phyloP scores from a whole-genome alignment of 495 filamentous ascomycete species.

The Daldinia bambusicola region DNA sequence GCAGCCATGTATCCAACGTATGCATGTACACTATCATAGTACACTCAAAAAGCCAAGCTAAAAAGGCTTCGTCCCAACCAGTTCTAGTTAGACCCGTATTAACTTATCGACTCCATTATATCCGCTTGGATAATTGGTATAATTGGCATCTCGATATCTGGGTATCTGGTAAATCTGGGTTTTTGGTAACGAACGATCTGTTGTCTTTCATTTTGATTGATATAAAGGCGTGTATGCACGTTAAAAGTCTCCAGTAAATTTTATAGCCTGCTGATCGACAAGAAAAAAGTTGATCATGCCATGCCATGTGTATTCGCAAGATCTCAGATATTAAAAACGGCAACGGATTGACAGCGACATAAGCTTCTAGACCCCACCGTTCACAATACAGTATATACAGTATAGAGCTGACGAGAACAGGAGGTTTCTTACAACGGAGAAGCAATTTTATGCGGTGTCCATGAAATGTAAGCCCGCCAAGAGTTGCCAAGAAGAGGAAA shows the following conservation, averaged over 20 bases:
- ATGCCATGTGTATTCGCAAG: constrained; percentile 37
- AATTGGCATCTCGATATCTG: background rate
- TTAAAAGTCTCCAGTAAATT: constrained; percentile 5
- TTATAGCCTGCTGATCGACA: constrained; percentile 31
- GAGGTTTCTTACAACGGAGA: background rate
- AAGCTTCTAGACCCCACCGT: constrained; percentile 18
- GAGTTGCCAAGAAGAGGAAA: constrained; percentile 5
- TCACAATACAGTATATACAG: constrained; percentile 1
- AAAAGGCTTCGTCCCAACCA: constrained; percentile 22
- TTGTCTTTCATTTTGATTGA: background rate
- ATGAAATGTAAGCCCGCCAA: constrained; percentile 14
- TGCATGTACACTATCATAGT: background rate
- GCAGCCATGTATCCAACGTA: background rate
- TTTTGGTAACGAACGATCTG: background rate
- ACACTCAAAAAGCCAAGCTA: constrained; percentile 6
- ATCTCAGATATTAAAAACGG: constrained; percentile 37
- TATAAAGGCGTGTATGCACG: background rate
- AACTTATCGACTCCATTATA: constrained; percentile 4
- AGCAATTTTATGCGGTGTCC: constrained; percentile 8
- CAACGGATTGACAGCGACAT: constrained; percentile 34
- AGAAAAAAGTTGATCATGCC: constrained; percentile 27
- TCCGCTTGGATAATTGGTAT: constrained; percentile 15
- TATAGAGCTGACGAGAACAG: constrained; percentile 2
- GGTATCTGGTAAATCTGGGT: no score
- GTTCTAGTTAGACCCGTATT: background rate